phyloP scores from a whole-genome alignment of 1,284 basidiomycete species.

The Leccinum colubrinum region DNA sequence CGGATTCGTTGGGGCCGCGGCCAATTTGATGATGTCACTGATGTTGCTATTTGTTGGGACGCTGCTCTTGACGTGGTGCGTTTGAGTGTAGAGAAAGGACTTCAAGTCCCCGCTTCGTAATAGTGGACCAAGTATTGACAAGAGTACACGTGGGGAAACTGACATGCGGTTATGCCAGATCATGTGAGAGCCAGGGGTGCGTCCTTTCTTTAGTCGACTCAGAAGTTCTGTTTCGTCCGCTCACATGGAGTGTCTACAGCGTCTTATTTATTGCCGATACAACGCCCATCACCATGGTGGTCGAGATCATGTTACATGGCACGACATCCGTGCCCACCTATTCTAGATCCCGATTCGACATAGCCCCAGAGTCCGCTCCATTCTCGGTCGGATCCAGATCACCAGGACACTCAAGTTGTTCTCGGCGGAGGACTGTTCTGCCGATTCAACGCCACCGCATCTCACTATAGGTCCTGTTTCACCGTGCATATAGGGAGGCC shows the following conservation, averaged over 20 bases:
- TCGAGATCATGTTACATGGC: not conserved
- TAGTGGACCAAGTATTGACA: not conserved
- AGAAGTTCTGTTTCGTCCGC: not conserved
- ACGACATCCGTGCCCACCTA: not conserved
- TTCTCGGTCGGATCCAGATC: not conserved
- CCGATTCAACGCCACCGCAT: not conserved
- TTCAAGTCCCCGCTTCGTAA: not conserved
- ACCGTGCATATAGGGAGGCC: not conserved
- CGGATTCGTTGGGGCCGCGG: no score
- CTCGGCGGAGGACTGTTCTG: not conserved
- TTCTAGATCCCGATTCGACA: not conserved
- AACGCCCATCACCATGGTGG: not conserved
- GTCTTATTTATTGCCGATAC: not conserved
- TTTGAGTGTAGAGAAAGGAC: constrained; percentile 6
- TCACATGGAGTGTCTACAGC: not conserved
- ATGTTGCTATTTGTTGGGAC: no score
- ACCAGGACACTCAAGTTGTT: no score
- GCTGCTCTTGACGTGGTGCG: not conserved
- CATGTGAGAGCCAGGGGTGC: not conserved
- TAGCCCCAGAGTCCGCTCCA: not conserved
- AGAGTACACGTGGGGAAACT: not conserved
- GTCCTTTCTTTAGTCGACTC: not conserved
- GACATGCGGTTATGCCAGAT: not conserved
- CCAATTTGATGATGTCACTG: no score
- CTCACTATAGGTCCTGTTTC: not conserved